Evolutionary conservation across 306 rosid species (phyloP).

Genomic region (Alnus glutinosa): DNA sequence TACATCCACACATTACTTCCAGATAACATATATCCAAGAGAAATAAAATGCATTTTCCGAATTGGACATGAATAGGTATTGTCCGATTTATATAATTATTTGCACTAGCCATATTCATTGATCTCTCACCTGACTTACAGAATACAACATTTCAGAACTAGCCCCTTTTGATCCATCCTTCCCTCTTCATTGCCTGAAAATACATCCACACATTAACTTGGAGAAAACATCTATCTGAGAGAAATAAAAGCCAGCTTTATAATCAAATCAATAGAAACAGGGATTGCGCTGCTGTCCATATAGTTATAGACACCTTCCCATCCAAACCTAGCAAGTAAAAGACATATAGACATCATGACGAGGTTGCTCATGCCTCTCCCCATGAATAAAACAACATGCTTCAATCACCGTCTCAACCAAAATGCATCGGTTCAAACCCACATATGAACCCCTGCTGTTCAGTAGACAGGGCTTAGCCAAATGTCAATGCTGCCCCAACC

Average conservation of each 20-base stretch:
- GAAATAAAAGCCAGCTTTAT: not conserved
- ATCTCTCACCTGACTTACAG: conserved; percentile 54
- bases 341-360: not conserved
- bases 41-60: not conserved
- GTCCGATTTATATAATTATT: conserved; percentile 42
- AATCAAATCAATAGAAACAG: not conserved
- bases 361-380: not conserved
- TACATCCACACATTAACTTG: conserved; percentile 17
- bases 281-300: not conserved
- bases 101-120: conserved; percentile 38
- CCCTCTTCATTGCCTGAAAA: conserved; percentile 87
- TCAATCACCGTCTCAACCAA: not conserved
- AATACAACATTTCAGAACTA: conserved; percentile 84
- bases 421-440: not conserved
- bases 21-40: too few species aligned
- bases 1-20: not conserved
- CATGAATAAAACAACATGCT: not conserved
- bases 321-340: not conserved
- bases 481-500: not conserved
- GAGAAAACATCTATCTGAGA: not conserved
- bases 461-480: not conserved
- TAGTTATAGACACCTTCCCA: not conserved
- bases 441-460: not conserved
- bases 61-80: conserved; percentile 42
- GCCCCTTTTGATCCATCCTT: conserved; percentile 82